Evolutionary conservation across 2,329 filamentous ascomycete species (phyloP).

Genomic region (Paraconiothyrium sp.): DNA sequence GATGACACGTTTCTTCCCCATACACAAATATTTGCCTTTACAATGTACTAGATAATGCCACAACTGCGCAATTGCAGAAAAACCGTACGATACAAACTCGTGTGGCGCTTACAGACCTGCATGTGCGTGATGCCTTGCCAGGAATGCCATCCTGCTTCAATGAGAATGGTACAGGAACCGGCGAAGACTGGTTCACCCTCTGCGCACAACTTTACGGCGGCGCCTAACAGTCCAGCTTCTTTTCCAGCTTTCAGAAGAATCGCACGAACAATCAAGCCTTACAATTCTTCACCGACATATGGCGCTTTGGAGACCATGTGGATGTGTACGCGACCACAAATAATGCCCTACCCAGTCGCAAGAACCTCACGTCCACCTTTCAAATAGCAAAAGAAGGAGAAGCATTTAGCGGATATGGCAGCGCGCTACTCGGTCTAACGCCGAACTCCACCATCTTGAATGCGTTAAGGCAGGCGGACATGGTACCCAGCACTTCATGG

Average conservation of each 20-base stretch:
- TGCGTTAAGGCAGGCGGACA: conserved; percentile 9
- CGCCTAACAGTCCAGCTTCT: conserved; percentile 20
- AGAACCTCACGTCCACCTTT: conserved; percentile 20
- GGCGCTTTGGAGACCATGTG: conserved; percentile 24
- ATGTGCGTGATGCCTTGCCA: neutral
- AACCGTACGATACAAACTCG: neutral
- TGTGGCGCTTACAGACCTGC: neutral
- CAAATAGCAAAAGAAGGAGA: conserved; percentile 22
- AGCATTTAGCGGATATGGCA: conserved; percentile 23
- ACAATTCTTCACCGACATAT: conserved; percentile 23
- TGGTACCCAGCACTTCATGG: conserved; percentile 27
- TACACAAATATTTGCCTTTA: conserved; percentile 29
- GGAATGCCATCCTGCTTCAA: neutral
- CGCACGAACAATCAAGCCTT: conserved; percentile 23
- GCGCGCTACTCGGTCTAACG: conserved; percentile 23
- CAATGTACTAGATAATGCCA: conserved; percentile 1
- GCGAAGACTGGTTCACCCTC: conserved; percentile 16
- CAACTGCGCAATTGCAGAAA: neutral
- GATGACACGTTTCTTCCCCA: conserved; percentile 30
- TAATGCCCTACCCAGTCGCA: conserved; percentile 15
- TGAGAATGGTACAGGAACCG: neutral
- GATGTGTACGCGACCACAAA: conserved; percentile 20
- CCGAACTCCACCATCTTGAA: conserved; percentile 23
- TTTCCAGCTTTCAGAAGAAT: conserved; percentile 19
- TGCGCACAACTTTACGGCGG: conserved; percentile 28